Base-by-base conservation (phyloP, 2,329 filamentous ascomycete species). In the Penicillium frequentans region DNA sequence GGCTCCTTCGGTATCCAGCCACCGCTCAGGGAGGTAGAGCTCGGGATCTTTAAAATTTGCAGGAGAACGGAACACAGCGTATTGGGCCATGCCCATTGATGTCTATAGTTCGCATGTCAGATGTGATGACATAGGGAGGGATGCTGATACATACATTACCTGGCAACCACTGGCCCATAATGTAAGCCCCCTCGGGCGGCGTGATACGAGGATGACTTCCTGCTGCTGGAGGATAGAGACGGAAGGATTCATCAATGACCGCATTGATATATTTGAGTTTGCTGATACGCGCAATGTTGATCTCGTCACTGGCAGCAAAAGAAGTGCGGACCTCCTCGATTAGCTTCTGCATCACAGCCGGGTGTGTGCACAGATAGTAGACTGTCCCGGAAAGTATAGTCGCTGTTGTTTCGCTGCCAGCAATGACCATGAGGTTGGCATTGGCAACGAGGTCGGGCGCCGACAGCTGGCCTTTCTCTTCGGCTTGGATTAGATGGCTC, bases 371-470 rank as follows among this genome's bases (percentile, higher is more conserved):
- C 11, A 46, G 44, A 46, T 46, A 46, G 16, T 46, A 46, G 14
- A 46, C 23, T 19, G 44, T 50, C 13, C 48, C 48, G 10, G 48
- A 50, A n/a, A 50, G 33, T 13, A 37, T 37, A 10, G 48, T 37
- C 13, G 48, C 48, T 14, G 48, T 37, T 13, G 48, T 50, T 33
- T 37, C 29, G 27, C 48, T 50, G 5, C 48, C 48, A 23, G 48
- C 48, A 42, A 50, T 37, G 9, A 62, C 53, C 45, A 55, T 55
- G 16, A 55, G 52, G 29, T 49, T 50, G 11, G 52, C 52, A 50
- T 55, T 55, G 37, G 46, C 52, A 13, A 49, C 52, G 4, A 55
- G 45, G 21, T 55, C 52, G 6, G 52, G 52, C 2, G 23, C 35
- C 13, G 45, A 49, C 27, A 54, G 35, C 19, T 48, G 46, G 16